phyloP scores from a whole-genome alignment of 116 monocot genomes.

The Trichopus zeylanicus region DNA sequence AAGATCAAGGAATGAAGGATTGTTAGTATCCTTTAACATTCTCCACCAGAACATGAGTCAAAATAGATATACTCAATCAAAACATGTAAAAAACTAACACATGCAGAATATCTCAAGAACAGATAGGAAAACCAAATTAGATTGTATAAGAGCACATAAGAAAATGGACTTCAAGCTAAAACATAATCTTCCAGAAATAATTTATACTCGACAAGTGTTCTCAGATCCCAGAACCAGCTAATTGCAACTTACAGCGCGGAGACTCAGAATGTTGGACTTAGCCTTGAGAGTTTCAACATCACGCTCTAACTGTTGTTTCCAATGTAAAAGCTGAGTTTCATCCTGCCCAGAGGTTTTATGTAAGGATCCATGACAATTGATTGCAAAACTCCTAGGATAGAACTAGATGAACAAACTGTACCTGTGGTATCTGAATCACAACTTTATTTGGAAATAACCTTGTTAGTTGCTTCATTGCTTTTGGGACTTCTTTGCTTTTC shows the following conservation, averaged over 20 bases:
- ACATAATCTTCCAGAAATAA: background rate
- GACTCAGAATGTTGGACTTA: conserved; percentile 64
- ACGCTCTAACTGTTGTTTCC: conserved; percentile 87
- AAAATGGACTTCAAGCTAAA: background rate
- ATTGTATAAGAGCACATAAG: too few relatives aligned
- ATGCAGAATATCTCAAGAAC: background rate
- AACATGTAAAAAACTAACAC: background rate
- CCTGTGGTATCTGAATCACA: conserved; percentile 86
- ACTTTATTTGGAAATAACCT: conserved; percentile 92
- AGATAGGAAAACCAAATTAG: background rate
- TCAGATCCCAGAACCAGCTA: background rate
- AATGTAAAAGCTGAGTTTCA: conserved; percentile 61
- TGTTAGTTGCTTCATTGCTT: conserved; percentile 80
- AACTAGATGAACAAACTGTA: background rate
- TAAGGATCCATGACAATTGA: background rate
- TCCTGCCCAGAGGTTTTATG: conserved; percentile 40
- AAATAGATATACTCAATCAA: background rate
- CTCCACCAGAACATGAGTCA: background rate
- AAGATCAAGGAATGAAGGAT: background rate
- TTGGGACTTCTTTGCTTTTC: conserved; percentile 76
- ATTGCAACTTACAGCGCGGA: conserved; percentile 64
- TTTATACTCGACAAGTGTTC: background rate
- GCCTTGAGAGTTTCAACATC: conserved; percentile 94
- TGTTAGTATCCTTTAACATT: background rate
- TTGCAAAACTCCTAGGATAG: background rate